phyloP scores from a whole-genome alignment of 495 filamentous ascomycete genomes.

The Barbatosphaeria neglecta region DNA sequence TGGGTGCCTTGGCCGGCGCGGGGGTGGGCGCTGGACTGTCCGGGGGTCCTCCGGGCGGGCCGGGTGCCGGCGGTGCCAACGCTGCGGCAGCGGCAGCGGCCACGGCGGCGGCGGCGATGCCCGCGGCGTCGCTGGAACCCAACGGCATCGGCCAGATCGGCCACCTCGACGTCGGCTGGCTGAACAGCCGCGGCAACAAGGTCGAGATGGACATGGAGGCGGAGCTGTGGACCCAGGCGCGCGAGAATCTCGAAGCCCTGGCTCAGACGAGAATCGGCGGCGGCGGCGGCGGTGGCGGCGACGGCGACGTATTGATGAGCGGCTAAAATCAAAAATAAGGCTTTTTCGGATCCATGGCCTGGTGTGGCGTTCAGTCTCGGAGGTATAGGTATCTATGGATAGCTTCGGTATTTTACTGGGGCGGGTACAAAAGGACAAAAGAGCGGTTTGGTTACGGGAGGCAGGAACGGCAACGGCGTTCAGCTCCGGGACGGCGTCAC shows the following conservation, averaged over 20 bases:
- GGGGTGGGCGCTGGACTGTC: too few relatives aligned
- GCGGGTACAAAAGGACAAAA: too few relatives aligned
- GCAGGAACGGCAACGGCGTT: too few relatives aligned
- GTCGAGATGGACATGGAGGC: conserved; percentile 68
- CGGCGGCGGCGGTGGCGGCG: conserved; percentile 1
- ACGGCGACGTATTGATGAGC: conserved; percentile 11
- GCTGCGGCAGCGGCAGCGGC: conserved; percentile 1
- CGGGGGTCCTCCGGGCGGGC: neutral
- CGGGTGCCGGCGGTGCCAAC: neutral
- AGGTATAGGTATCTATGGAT: too few relatives aligned
- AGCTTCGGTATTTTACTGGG: too few relatives aligned
- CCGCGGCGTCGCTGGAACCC: conserved; percentile 21
- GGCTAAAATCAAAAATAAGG: neutral
- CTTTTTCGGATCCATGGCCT: neutral
- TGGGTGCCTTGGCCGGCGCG: neutral
- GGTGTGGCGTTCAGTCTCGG: neutral
- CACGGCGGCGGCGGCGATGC: conserved; percentile 6
- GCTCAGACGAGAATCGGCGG: neutral
- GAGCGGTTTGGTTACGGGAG: too few relatives aligned
- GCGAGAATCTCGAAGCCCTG: conserved; percentile 13
- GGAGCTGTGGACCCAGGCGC: conserved; percentile 60
- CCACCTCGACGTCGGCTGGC: conserved; percentile 64
- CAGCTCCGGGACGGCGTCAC: too few relatives aligned
- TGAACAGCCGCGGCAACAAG: conserved; percentile 71
- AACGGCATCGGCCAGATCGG: conserved; percentile 47